Percentiles rank a stretch among this genome's conserved stretches.
phyloP scores from a whole-genome alignment of 768 basidiomycete species.

The Kwoniella dendrophila region DNA sequence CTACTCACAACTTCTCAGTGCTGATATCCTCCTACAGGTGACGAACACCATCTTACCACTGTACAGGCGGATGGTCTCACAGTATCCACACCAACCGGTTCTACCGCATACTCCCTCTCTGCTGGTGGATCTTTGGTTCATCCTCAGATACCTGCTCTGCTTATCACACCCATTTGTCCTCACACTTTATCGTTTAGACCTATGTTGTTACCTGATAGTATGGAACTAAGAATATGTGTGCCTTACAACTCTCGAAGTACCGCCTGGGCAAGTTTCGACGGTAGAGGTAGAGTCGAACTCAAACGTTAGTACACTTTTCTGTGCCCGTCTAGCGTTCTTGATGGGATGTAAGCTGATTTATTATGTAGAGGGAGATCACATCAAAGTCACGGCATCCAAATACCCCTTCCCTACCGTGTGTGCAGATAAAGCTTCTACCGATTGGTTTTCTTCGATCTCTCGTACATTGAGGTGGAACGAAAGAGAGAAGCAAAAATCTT shows the following conservation, averaged over 20 bases:
- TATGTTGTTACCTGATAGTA: conserved; percentile 96
- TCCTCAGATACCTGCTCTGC: conserved; percentile 92
- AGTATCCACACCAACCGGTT: conserved; percentile 93
- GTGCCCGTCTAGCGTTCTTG: neutral
- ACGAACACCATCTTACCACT: conserved; percentile 98
- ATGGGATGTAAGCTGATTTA: conserved; percentile 18
- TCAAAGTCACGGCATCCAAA: conserved; percentile 94
- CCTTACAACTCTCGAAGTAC: conserved; percentile 97
- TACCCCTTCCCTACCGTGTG: conserved; percentile 99
- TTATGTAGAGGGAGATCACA: conserved; percentile 90
- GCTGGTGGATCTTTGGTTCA: conserved; percentile 97
- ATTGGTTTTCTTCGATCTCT: conserved; percentile 98
- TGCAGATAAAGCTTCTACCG: conserved; percentile 93
- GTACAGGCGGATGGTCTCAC: conserved; percentile 97
- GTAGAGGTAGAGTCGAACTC: conserved; percentile 90
- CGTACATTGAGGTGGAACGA: conserved; percentile 99
- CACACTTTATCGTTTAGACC: conserved; percentile 98
- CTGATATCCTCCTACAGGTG: conserved; percentile 66
- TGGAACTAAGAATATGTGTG: conserved; percentile 98
- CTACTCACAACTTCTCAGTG: no score
- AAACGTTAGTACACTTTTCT: conserved; percentile 68
- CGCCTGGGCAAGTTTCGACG: conserved; percentile 98
- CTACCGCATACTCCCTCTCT: conserved; percentile 97
- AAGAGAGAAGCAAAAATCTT: conserved; percentile 95
- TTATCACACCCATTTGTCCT: conserved; percentile 97